phyloP scores from a whole-genome alignment of 1,139 yeast species.

The Arxiozyma telluris region DNA sequence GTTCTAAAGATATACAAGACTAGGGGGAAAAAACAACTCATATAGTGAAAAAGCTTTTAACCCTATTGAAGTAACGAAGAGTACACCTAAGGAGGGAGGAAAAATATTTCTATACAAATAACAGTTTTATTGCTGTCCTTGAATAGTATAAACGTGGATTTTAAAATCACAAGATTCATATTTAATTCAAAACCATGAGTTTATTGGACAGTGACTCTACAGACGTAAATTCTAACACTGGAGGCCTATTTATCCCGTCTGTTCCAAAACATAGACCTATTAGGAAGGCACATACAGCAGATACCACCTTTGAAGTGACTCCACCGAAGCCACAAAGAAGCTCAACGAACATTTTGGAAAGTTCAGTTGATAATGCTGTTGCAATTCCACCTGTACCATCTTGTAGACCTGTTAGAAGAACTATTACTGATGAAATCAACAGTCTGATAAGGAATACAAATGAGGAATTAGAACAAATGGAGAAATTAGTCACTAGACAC shows the following conservation, averaged over 20 bases:
- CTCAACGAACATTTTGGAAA: neutral
- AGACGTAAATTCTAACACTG: neutral
- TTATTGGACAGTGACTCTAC: neutral
- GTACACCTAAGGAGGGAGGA: neutral
- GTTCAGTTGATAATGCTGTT: neutral
- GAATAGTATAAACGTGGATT: neutral
- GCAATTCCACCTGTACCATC: constrained; percentile 10
- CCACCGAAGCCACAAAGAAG: neutral
- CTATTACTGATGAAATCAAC: constrained; percentile 16
- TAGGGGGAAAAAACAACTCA: neutral
- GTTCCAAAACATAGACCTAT: constrained; percentile 15
- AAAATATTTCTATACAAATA: too few species aligned
- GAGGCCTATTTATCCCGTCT: constrained; percentile 6
- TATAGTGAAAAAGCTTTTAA: neutral
- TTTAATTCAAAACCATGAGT: neutral
- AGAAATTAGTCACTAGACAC: constrained; percentile 11
- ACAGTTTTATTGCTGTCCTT: too few species aligned
- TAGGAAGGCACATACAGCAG: constrained; percentile 7
- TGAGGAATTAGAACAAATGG: constrained; percentile 19
- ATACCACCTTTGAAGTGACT: neutral
- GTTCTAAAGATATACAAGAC: neutral
- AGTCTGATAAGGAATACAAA: constrained; percentile 13
- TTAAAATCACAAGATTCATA: neutral
- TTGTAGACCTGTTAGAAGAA: constrained; percentile 13
- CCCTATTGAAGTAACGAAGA: neutral